Base-by-base conservation (phyloP, 768 basidiomycete species). In the Naganishia onofrii region DNA sequence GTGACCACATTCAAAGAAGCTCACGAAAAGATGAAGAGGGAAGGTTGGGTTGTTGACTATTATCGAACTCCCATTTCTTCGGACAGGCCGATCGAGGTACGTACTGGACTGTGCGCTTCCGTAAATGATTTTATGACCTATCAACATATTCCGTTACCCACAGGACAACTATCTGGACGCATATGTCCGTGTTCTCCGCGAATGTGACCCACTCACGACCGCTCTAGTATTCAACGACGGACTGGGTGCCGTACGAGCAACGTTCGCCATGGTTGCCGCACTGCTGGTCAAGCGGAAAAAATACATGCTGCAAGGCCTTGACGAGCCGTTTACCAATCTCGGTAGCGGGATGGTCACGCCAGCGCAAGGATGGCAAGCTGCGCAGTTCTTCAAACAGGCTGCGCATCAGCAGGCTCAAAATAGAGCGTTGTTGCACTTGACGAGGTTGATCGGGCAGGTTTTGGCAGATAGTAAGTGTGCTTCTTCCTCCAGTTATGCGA, bases 241-340 rank as follows among this genome's bases (percentile, higher is more conserved):
- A 36, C 93, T 95, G 88, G 96, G 96, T 54, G 92, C 92, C 2
- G 94, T 97, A 0, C 86, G 95, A 79, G 94, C 93, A 2, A 97
- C 94, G 0, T 98, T 96, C 77, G 93, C 92, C 3, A 98, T 98
- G 96, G 86, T 89, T n/a, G 91, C 93, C 8, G 93, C 95, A 0
- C 87, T 88, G 68, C 84, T 99, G 42, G 85, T 97, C 1, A 84
- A 95, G 52, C 84, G 95, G 57, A 90, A 89, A 75, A 89, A 92
- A 77, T 81, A 88, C 38, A 77, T 89, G 31, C 74, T 84, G 19
- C 82, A 84, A 32, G 91, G 91, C 0, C 80, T 88, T 56, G 84
- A 85, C 3, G 95, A 97, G 77, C 92, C 94, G 0, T 96, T 92
- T 78, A 51, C 68, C 23, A 68, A 67, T n/a, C 71, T 73, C 0